Percentiles rank a stretch among this genome's conserved stretches.
phyloP scores from a whole-genome alignment of 495 filamentous ascomycete species.

The Staphylotrichum tortipilum region DNA sequence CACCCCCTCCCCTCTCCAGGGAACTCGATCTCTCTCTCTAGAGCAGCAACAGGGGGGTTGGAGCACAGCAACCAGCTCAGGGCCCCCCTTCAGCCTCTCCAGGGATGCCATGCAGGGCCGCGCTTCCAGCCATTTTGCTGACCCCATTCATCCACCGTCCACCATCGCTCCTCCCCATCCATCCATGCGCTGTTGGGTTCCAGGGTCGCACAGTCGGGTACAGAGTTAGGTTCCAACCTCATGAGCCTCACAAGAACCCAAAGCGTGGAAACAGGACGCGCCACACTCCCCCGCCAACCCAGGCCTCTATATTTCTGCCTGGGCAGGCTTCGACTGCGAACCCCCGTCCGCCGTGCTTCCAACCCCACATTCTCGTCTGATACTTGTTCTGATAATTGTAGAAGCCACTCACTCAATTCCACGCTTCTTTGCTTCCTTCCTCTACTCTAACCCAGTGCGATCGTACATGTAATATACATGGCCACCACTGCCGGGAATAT shows the following conservation, averaged over 20 bases:
- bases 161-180: no score
- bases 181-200: neutral
- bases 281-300: neutral
- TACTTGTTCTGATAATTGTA: no score
- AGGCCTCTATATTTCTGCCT: slow-evolving; percentile 6
- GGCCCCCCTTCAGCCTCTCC: no score
- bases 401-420: neutral
- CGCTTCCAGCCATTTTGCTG: slow-evolving; percentile 2
- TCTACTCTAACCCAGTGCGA: slow-evolving; percentile 26
- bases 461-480: slow-evolving; percentile 27
- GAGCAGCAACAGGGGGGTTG: no score
- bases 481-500: slow-evolving; percentile 15
- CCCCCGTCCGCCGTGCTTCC: no score
- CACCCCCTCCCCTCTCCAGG: neutral
- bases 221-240: no score
- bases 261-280: neutral
- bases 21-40: no score
- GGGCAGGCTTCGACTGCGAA: no score
- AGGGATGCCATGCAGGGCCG: neutral
- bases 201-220: neutral
- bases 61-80: slow-evolving; percentile 6
- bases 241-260: no score
- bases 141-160: neutral
- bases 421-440: slow-evolving; percentile 2
- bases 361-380: no score